Conservation (phyloP, 179 eudicot species). For the Kewa caespitosa region DNA sequence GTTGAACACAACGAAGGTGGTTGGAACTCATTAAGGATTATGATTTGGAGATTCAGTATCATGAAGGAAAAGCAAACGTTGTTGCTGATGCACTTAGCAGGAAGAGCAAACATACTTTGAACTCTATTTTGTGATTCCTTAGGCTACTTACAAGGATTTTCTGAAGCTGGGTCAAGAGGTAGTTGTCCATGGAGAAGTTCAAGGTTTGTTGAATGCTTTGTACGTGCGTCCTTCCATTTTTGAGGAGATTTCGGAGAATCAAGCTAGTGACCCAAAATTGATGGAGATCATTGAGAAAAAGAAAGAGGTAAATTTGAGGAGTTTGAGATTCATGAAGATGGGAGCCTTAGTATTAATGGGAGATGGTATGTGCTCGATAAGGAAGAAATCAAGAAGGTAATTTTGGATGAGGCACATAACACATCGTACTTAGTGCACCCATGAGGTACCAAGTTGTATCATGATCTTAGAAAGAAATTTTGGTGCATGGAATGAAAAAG, state of each 20-base stretch:
- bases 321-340: neutral
- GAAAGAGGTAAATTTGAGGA: neutral
- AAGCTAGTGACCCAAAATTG: too few species aligned
- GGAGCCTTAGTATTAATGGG: too few species aligned
- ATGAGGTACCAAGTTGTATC: conserved; percentile 8
- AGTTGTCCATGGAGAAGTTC: too few species aligned
- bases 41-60: neutral
- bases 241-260: too few species aligned
- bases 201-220: too few species aligned
- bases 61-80: neutral
- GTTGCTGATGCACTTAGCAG: neutral
- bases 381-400: neutral
- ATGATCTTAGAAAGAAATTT: conserved; percentile 9
- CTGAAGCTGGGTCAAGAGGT: too few species aligned
- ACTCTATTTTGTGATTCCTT: neutral
- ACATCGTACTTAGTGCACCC: neutral
- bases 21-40: neutral
- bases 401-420: conserved; percentile 10
- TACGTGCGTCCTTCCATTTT: too few species aligned
- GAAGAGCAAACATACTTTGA: neutral
- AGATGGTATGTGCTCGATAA: conserved; percentile 8
- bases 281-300: too few species aligned
- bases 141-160: neutral
- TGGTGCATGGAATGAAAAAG: conserved; percentile 10
- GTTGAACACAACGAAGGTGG: neutral